Base-by-base conservation (phyloP, 768 basidiomycete genomes). In the Agrocybe praecox region DNA sequence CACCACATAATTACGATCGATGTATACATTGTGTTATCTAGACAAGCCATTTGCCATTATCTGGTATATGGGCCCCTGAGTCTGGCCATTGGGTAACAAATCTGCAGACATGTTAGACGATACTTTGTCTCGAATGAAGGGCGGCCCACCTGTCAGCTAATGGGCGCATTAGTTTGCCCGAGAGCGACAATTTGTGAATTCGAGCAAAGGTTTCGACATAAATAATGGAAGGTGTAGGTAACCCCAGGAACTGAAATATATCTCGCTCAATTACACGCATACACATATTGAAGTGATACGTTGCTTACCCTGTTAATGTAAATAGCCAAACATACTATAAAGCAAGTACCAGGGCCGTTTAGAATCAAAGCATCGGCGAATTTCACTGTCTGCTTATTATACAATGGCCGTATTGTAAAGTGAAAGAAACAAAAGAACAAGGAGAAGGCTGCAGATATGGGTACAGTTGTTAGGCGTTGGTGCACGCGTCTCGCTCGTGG, bases 141-240 rank as follows among this genome's bases (percentile, higher is more conserved):
- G 15, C 15, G 62, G 55, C 80, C 60, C 62, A 86, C 92, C 86
- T 80, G 69, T 98, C 94, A 6, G 90, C 94, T 26, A 96, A 74
- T n/a, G 83, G 83, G 46, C 84, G 81, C 23, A 98, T 78, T 33
- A 98, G 75, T 64, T 82, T 92, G 22, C 89, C 96, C 22, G 94
- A 94, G 19, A 96, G 77, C 14, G 93, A 96, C 22, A 98, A 79
- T 1, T 81, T 79, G 18, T 74, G 77, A 1, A 96, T 94, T 6
- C 96, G 88, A 8, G 96, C 95, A 70, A 96, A 97, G 0, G 94
- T 94, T 71, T 98, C 97, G 40, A 98, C 79, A 68, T 97, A 99
- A 50, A 99, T 82, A 24, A 93, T 70, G 40, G 73, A 77, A 6
- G 96, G 90, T 1, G 87, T 81, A 19, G 79, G 76, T 33, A 95